These are phyloP conservation scores for Claviceps digitariae DNA, from an alignment of 2,329 filamentous ascomycete species.

Conservation along the genomic window DNA sequence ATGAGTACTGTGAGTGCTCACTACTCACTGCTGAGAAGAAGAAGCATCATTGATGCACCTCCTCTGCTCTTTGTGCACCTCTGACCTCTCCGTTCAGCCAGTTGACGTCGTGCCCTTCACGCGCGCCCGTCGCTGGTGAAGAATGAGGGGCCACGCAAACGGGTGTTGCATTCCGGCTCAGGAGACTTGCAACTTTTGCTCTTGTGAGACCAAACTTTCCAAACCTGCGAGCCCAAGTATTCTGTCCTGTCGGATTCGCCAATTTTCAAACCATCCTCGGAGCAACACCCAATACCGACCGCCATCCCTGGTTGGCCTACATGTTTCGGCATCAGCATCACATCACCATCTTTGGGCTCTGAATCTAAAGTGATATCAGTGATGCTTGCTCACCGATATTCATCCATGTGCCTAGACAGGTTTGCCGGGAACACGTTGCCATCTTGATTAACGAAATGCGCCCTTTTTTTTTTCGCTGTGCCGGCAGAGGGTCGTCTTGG, in stretches of 20 bases:
- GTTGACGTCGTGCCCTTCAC: neutral
- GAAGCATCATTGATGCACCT: neutral
- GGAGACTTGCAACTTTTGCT: neutral
- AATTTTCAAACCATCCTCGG: neutral
- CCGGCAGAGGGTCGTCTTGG: neutral
- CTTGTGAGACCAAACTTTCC: neutral
- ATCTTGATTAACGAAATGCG: neutral
- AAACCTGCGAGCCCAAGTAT: neutral
- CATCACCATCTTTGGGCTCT: neutral
- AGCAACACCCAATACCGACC: neutral
- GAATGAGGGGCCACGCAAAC: neutral
- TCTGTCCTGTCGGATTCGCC: neutral
- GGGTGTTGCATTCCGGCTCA: neutral
- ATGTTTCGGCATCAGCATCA: neutral
- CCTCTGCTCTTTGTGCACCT: neutral
- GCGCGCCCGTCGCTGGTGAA: neutral
- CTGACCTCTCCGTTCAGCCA: neutral
- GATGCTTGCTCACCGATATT: neutral
- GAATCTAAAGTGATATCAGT: neutral
- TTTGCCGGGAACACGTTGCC: neutral
- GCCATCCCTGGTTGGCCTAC: neutral
- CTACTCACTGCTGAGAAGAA: no score
- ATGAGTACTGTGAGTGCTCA: no score
- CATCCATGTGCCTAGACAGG: neutral
- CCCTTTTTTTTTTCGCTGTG: neutral